Evolutionary conservation across 129 eudicot species (phyloP).

Genomic region (Deinandra increscens): DNA sequence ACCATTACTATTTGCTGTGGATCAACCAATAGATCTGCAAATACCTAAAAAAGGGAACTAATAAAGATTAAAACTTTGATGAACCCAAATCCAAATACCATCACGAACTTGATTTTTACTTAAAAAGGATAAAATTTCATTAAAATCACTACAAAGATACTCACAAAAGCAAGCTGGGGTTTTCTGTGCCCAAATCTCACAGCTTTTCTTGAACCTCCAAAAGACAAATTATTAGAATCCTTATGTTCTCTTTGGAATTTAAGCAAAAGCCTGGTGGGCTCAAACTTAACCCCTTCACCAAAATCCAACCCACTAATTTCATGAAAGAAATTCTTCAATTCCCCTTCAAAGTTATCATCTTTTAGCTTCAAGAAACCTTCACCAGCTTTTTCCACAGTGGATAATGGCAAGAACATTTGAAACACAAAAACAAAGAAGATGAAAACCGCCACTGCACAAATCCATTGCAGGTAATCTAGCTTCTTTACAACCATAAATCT

Average conservation of each 20-base stretch:
- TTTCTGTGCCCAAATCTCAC: conserved; percentile 71
- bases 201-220: conserved; percentile 43
- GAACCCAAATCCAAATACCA: conserved; percentile 10
- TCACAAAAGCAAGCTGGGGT: conserved; percentile 89
- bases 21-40: conserved; percentile 82
- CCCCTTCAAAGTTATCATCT: conserved; percentile 27
- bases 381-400: conserved; percentile 52
- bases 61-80: conserved; percentile 15
- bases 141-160: conserved; percentile 19
- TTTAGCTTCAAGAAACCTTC: conserved; percentile 33
- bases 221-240: conserved; percentile 38
- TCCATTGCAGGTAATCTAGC: conserved; percentile 73
- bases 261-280: conserved; percentile 49
- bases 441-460: conserved; percentile 72
- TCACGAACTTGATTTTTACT: conserved; percentile 9
- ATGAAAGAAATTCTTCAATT: conserved; percentile 38
- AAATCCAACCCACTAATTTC: conserved; percentile 66
- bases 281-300: conserved; percentile 78
- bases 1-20: conserved; percentile 81
- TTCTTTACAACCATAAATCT: conserved; percentile 72
- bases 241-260: conserved; percentile 53
- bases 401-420: conserved; percentile 68
- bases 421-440: conserved; percentile 63
- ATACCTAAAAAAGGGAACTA: conserved; percentile 54
- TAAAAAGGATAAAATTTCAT: background rate